Conservation (phyloP, 352 stramenopile species). For the Aphanomyces euteiches region DNA sequence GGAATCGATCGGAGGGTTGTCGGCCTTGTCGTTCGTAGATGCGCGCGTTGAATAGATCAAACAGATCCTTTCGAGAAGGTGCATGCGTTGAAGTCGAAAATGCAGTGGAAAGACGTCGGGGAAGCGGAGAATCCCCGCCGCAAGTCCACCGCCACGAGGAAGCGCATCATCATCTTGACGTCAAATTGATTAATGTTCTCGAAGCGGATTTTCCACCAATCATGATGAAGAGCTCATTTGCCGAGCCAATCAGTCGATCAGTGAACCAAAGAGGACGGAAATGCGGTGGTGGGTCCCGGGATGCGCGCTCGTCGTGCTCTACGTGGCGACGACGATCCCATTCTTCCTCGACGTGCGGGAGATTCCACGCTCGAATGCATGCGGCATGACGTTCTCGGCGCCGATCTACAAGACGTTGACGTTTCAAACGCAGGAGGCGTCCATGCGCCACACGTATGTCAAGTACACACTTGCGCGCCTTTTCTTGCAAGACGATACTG, state of each 20-base stretch:
- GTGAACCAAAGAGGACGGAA: not conserved
- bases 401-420: slow-evolving; percentile 51
- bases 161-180: too few relatives aligned
- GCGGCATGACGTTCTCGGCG: slow-evolving; percentile 85
- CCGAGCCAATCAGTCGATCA: not conserved
- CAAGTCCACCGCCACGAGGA: too few relatives aligned
- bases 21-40: too few relatives aligned
- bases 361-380: slow-evolving; percentile 33
- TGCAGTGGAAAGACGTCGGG: too few relatives aligned
- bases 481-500: slow-evolving; percentile 51
- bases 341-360: slow-evolving; percentile 8
- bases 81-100: too few relatives aligned
- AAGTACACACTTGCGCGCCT: slow-evolving; percentile 70
- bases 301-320: slow-evolving; percentile 2
- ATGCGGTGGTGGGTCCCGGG: too few relatives aligned
- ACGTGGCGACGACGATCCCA: slow-evolving; percentile 12
- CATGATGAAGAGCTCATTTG: not conserved
- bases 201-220: not conserved
- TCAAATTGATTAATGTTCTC: too few relatives aligned
- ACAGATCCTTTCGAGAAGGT: too few relatives aligned
- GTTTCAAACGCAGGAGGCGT: slow-evolving; percentile 40
- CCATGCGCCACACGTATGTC: slow-evolving; percentile 38
- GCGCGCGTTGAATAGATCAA: too few relatives aligned
- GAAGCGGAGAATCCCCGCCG: too few relatives aligned
- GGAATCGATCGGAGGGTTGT: too few relatives aligned